Evolutionary conservation across 805 yeast genomes (phyloP).

Genomic region (Lipomyces mesembrius): DNA sequence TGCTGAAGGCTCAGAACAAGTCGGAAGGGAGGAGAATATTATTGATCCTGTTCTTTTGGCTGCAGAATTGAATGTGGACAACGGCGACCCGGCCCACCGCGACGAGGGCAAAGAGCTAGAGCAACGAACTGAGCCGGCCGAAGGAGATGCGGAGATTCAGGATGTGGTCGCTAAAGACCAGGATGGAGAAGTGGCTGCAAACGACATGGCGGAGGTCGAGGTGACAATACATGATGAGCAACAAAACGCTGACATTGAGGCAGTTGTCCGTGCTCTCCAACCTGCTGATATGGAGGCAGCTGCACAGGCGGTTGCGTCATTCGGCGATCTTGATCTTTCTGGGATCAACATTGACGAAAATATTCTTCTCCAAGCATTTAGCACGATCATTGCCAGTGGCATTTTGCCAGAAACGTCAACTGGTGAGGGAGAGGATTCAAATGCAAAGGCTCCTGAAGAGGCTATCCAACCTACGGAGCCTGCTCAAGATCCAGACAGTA

Average conservation of each 20-base stretch:
- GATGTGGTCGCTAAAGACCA: background rate
- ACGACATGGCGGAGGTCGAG: background rate
- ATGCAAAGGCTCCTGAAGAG: slow-evolving; percentile 9
- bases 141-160: background rate
- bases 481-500: slow-evolving; percentile 8
- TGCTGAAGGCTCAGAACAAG: background rate
- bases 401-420: slow-evolving; percentile 7
- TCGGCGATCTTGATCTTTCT: slow-evolving; percentile 1
- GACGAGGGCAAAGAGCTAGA: background rate
- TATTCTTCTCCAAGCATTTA: slow-evolving; percentile 16
- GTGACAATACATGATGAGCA: background rate
- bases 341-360: slow-evolving; percentile 6
- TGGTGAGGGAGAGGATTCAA: background rate
- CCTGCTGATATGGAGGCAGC: background rate
- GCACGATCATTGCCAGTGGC: slow-evolving; percentile 7
- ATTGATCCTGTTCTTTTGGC: background rate
- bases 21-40: background rate
- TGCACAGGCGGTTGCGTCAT: slow-evolving; percentile 10
- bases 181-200: background rate
- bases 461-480: background rate
- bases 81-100: background rate
- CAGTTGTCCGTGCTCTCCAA: background rate
- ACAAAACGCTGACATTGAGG: background rate
- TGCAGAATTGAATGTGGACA: background rate
- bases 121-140: background rate